A percentile compares a stretch with the other conserved stretches of the same genome.
phyloP scores from a whole-genome alignment of 2,329 filamentous ascomycete species.

The Cladophialophora psammophila region DNA sequence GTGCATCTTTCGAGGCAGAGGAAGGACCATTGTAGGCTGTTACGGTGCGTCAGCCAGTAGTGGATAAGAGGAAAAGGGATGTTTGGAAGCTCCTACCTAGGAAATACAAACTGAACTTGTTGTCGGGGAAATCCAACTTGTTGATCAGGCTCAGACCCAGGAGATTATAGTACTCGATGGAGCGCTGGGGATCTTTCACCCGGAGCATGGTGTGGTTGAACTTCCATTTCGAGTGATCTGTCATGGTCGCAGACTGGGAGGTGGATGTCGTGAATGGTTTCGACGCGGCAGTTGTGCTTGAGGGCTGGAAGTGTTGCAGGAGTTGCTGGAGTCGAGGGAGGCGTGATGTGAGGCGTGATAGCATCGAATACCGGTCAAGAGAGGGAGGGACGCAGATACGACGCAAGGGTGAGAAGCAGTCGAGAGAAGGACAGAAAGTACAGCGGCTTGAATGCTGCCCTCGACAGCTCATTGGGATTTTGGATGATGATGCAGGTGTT shows the following conservation, averaged over 20 bases:
- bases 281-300: conserved; percentile 6
- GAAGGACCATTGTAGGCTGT: conserved; percentile 77
- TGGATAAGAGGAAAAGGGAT: not conserved
- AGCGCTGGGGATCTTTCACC: conserved; percentile 73
- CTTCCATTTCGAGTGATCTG: conserved; percentile 63
- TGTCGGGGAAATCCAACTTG: conserved; percentile 81
- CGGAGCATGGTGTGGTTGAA: conserved; percentile 77
- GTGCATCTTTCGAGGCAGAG: conserved; percentile 75
- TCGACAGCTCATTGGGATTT: conserved; percentile 13
- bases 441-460: not conserved
- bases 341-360: conserved; percentile 20
- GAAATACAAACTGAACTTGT: conserved; percentile 96
- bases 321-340: conserved; percentile 24
- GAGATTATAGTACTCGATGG: conserved; percentile 91
- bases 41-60: not conserved
- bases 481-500: not conserved
- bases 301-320: conserved; percentile 15
- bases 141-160: conserved; percentile 86
- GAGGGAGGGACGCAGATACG: not conserved
- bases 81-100: conserved; percentile 51
- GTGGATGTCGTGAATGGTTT: conserved; percentile 9
- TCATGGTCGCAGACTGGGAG: conserved; percentile 36
- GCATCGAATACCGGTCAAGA: conserved; percentile 12
- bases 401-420: not conserved
- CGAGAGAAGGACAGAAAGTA: not conserved